A percentile compares a stretch with the other conserved stretches of the same genome.
Evolutionary conservation across 495 filamentous ascomycete genomes (phyloP).

Genomic region (Aspergillus incahuasiensis): DNA sequence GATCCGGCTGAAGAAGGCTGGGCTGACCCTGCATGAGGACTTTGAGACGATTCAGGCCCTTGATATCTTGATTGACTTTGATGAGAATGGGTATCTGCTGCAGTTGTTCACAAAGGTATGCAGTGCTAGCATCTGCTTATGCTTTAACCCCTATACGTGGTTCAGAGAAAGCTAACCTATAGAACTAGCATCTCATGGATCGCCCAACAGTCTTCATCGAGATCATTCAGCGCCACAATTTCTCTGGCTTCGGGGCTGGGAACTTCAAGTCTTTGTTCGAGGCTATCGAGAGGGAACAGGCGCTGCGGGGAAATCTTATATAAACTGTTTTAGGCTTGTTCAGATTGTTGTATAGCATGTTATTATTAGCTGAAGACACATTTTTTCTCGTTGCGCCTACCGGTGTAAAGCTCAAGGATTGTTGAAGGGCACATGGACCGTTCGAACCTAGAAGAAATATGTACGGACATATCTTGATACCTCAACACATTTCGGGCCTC

Average conservation of each 20-base stretch:
- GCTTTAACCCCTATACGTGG: no score
- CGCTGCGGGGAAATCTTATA: conserved; percentile 68
- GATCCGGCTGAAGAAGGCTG: conserved; percentile 53
- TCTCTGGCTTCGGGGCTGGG: conserved; percentile 87
- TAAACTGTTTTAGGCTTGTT: conserved; percentile 12
- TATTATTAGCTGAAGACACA: not conserved
- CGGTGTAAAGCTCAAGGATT: no score
- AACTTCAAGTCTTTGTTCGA: conserved; percentile 93
- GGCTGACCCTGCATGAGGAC: conserved; percentile 61
- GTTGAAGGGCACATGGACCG: no score
- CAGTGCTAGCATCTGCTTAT: no score
- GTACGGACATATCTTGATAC: no score
- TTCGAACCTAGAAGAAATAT: no score
- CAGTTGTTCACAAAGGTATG: conserved; percentile 83
- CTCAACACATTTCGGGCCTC: no score
- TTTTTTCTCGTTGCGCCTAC: no score
- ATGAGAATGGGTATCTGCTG: conserved; percentile 79
- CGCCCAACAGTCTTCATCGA: conserved; percentile 91
- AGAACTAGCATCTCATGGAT: conserved; percentile 74
- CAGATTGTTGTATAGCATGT: not conserved
- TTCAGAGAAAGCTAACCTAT: not conserved
- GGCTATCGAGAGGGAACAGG: conserved; percentile 88
- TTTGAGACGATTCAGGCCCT: conserved; percentile 65
- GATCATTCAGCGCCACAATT: conserved; percentile 85
- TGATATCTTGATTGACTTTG: conserved; percentile 88